phyloP scores from a whole-genome alignment of 208 protist genomes.

The Acanthamoeba triangularis region DNA sequence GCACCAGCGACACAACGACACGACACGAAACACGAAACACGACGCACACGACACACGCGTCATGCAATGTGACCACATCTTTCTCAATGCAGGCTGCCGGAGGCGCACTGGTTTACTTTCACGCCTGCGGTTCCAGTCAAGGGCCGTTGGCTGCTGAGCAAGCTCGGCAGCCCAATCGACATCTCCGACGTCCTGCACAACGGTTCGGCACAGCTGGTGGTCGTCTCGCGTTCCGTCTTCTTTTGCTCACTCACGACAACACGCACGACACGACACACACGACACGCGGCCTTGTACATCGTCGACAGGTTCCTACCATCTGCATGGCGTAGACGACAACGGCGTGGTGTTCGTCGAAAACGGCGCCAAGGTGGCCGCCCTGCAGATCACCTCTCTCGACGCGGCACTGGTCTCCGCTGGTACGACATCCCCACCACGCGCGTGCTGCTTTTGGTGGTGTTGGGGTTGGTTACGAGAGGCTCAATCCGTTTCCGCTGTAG shows the following conservation, averaged over 20 bases:
- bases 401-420: background rate
- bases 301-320: background rate
- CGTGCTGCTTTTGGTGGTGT: too few species aligned
- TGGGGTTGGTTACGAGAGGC: too few species aligned
- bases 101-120: slow-evolving; percentile 13
- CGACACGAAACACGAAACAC: background rate
- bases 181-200: slow-evolving; percentile 11
- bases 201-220: too few species aligned
- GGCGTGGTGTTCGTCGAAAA: background rate
- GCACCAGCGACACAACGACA: background rate
- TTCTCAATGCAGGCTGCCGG: background rate
- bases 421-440: too few species aligned
- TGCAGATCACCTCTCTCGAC: slow-evolving; percentile 5
- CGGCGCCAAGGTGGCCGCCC: background rate
- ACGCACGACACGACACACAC: too few species aligned
- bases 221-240: too few species aligned
- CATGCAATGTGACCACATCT: background rate
- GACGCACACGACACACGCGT: too few species aligned
- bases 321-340: slow-evolving; percentile 6
- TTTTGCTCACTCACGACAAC: too few species aligned
- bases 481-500: background rate
- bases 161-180: slow-evolving; percentile 28
- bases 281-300: too few species aligned
- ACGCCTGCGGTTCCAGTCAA: background rate
- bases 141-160: background rate